Base-by-base conservation (phyloP, 2,329 filamentous ascomycete species). In the Trichoderma koningiopsis region DNA sequence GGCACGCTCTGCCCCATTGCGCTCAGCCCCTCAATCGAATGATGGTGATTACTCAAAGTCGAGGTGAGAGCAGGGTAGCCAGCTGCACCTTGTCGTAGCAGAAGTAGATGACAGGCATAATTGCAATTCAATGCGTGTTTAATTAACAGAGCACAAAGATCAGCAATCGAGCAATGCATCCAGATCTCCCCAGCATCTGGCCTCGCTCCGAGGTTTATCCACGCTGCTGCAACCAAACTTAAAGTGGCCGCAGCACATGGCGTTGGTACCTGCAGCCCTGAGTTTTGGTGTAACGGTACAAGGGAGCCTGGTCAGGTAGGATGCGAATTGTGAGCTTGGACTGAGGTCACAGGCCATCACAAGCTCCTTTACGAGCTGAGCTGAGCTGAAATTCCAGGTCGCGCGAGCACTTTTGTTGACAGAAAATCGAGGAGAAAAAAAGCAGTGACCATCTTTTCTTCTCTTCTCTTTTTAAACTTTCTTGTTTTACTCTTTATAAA, bases 361-460 rank as follows among this genome's bases (percentile, higher is more conserved):
- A 55, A 49, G 40, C 57, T 61, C 63, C 22, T 55, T 56, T 58
- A 64, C 67, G 60, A 58, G 59, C 67, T 69, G 67, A 69, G 58
- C 35, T 64, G 60, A 64, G 59, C 67, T 69, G 67, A 69, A 64
- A 47, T 64, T 31, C 52, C 52, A 64, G 64, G 59, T 64, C 60
- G 67, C 53, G 53, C 67, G 27, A 62, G 59, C 59, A 2, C 53
- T 31, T 29, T 5, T 19, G 4, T 27, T 49, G 29, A 31, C 52
- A 22, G 16, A 33, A 37, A 49, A 13, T 16, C 13, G 31, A 53
- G 24, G 43, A 43, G 53, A 52, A 29, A 24, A 35, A 49, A 31
- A 52, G 47, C 33, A 37, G 55, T 29, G 55, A 31, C 64, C n/a
- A 5, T 56, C 3, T n/a, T 8, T 55, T 8, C 6, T n/a, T 57